Base-by-base conservation (phyloP, 2,329 filamentous ascomycete genomes). In the Ilyonectria robusta region DNA sequence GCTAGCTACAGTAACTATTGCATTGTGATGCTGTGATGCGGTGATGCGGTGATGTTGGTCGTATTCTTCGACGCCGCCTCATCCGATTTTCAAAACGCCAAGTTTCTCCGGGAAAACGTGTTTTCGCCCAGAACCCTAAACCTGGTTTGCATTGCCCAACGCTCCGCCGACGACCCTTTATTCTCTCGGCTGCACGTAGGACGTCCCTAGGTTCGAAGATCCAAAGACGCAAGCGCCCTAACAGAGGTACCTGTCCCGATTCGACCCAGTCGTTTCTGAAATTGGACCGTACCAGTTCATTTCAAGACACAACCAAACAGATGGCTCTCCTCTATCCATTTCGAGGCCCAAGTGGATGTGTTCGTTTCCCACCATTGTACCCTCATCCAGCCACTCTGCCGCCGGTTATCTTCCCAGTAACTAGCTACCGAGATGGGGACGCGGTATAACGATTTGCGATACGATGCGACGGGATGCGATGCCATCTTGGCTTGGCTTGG, bases 241-340 rank as follows among this genome's bases (percentile, higher is more conserved):
- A 53, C 44, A 21, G 29, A 61, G 47, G 21, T 19, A 48, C 61
- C 64, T 65, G 65, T 68, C 69, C 65, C 60, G 56, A 72, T 54
- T 70, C 69, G 54, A 66, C 58, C 60, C 64, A 62, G 63, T 65
- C 42, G 50, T 21, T 70, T 59, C 65, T 62, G 65, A 72, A 72
- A 65, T 72, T 70, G 50, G 65, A 60, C 66, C 60, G 56, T 63
- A 62, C 57, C 47, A 56, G 59, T 63, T 74, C 69, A 72, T 70
- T 67, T 72, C 66, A 62, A 62, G 51, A 56, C 56, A 64, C 56
- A 63, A 68, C 65, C 66, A 68, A 63, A 61, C 57, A 62, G 48
- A 64, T 37, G 62, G 61, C 55, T 51, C 58, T 47, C 35, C 47
- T 66, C 37, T 56, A 31, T 50, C 60, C 53, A 57, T 29, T 69